Percentiles rank a stretch among this genome's conserved stretches.
Evolutionary conservation across 129 eudicot genomes (phyloP).

Genomic region (Arctium lappa): DNA sequence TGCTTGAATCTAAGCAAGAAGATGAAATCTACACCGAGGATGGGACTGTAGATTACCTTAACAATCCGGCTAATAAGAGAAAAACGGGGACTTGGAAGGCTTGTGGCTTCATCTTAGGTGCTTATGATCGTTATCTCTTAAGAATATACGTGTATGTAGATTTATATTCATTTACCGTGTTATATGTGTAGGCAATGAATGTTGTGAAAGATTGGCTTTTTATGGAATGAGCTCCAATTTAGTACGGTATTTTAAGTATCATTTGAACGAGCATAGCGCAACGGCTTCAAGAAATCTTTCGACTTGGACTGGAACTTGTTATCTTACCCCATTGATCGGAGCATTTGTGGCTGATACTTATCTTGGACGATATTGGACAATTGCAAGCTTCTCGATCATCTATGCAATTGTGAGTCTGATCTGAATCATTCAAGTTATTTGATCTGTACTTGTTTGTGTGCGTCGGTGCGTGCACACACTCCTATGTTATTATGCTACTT

Average conservation of each 20-base stretch:
- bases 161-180: background rate
- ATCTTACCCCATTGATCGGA: conserved; percentile 60
- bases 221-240: conserved; percentile 74
- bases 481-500: no score
- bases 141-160: background rate
- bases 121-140: background rate
- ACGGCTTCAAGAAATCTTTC: conserved; percentile 61
- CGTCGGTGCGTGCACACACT: no score
- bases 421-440: background rate
- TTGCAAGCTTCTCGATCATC: conserved; percentile 61
- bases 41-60: conserved; percentile 61
- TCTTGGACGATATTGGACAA: conserved; percentile 70
- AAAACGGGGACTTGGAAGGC: conserved; percentile 88
- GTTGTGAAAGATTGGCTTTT: conserved; percentile 73
- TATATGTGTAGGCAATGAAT: conserved; percentile 57
- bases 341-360: conserved; percentile 84
- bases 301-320: conserved; percentile 76
- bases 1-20: conserved; percentile 34
- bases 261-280: conserved; percentile 48
- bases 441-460: no score
- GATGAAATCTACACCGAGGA: conserved; percentile 51
- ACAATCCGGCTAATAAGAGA: conserved; percentile 54
- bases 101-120: conserved; percentile 70
- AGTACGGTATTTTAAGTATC: conserved; percentile 52
- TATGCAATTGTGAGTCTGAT: conserved; percentile 47